These are phyloP conservation scores for Hypoxylon lienhwacheense DNA, from an alignment of 495 filamentous ascomycete genomes.

Conservation along the genomic window DNA sequence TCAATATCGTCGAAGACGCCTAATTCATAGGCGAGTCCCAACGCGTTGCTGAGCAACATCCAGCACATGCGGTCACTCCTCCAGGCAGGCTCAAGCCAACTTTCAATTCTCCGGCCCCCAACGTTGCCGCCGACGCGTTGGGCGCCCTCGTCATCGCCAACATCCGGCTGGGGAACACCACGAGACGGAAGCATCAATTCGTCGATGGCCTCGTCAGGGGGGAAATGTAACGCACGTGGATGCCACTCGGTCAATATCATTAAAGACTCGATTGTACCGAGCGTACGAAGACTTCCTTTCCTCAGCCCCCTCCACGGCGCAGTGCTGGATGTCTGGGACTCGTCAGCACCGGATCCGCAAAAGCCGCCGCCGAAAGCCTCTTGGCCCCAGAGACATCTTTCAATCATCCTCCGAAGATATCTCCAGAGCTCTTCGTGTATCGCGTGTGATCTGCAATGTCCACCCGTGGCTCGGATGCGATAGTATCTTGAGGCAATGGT, in stretches of 20 bases:
- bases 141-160: constrained; percentile 50
- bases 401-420: constrained; percentile 90
- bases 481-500: constrained; percentile 88
- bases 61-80: constrained; percentile 96
- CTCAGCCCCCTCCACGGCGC: constrained; percentile 60
- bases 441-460: constrained; percentile 78
- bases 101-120: constrained; percentile 76
- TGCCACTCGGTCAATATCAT: constrained; percentile 97
- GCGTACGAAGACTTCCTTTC: constrained; percentile 79
- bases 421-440: constrained; percentile 97
- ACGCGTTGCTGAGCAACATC: constrained; percentile 92
- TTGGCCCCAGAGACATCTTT: constrained; percentile 91
- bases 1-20: constrained; percentile 90
- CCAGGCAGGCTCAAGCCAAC: constrained; percentile 96
- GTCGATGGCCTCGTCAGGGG: constrained; percentile 75
- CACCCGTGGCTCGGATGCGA: constrained; percentile 75
- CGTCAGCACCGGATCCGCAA: constrained; percentile 71
- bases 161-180: constrained; percentile 50
- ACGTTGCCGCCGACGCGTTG: constrained; percentile 52
- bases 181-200: constrained; percentile 58
- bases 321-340: constrained; percentile 64
- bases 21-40: constrained; percentile 87
- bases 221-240: constrained; percentile 91
- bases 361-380: constrained; percentile 90
- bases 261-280: constrained; percentile 91